A percentile compares a stretch with the other conserved stretches of the same genome.
These are phyloP conservation scores for Hemerocallis citrina DNA, from an alignment of 106 monocot genomes.

Conservation along the genomic window DNA sequence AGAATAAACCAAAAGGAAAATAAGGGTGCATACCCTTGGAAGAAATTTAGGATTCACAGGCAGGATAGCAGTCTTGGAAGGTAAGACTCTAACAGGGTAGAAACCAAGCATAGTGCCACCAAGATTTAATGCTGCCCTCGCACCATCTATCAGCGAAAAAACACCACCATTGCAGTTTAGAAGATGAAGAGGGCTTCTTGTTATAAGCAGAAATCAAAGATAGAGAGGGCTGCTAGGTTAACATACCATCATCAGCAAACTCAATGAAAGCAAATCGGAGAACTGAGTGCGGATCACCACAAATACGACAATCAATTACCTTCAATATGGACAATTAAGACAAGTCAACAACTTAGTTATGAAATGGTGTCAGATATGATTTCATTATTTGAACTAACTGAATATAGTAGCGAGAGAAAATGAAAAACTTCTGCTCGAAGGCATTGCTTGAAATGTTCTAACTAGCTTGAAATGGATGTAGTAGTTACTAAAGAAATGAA, in stretches of 20 bases:
- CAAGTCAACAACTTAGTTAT: background rate
- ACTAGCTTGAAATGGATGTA: background rate
- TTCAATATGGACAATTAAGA: slow-evolving; percentile 14
- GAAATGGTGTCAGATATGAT: slow-evolving; percentile 1
- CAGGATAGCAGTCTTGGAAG: slow-evolving; percentile 87
- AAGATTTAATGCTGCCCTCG: slow-evolving; percentile 63
- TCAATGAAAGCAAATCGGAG: slow-evolving; percentile 76
- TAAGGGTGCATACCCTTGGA: slow-evolving; percentile 39
- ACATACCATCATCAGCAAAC: slow-evolving; percentile 50
- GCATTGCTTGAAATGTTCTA: background rate
- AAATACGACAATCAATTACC: slow-evolving; percentile 69
- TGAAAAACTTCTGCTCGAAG: background rate
- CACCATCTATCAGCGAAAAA: slow-evolving; percentile 36
- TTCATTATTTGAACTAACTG: background rate
- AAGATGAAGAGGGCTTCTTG: background rate
- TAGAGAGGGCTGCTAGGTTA: background rate
- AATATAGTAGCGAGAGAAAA: background rate
- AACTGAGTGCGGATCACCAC: slow-evolving; percentile 60
- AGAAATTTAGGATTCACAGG: slow-evolving; percentile 94
- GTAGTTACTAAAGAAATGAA: background rate
- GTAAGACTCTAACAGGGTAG: slow-evolving; percentile 67
- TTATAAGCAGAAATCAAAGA: background rate
- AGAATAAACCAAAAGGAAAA: background rate
- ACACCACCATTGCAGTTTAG: background rate
- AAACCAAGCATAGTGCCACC: slow-evolving; percentile 63